Evolutionary conservation across 2,329 filamentous ascomycete species (phyloP).

Genomic region (Bipolaris victoriae): DNA sequence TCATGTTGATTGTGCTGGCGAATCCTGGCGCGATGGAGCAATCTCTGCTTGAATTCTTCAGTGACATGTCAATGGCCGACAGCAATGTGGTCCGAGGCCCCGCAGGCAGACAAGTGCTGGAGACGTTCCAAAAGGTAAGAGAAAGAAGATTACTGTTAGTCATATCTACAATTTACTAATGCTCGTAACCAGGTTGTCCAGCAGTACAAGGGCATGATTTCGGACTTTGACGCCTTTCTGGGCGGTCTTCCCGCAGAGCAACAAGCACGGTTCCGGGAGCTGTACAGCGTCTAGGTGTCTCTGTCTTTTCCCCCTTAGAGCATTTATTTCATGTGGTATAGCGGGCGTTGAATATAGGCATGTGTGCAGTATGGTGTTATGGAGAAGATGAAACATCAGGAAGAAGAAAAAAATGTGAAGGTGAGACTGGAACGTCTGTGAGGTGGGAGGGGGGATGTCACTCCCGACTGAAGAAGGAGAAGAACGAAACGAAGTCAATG

Average conservation of each 20-base stretch:
- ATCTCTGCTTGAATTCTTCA: slow-evolving; percentile 80
- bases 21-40: slow-evolving; percentile 94
- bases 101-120: slow-evolving; percentile 66
- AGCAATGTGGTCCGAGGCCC: slow-evolving; percentile 62
- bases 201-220: slow-evolving; percentile 62
- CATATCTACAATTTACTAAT: slow-evolving; percentile 20
- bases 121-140: slow-evolving; percentile 72
- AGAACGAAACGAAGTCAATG: slow-evolving; percentile 15
- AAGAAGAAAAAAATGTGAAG: slow-evolving; percentile 25
- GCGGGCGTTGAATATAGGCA: slow-evolving; percentile 34
- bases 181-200: slow-evolving; percentile 52
- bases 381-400: slow-evolving; percentile 35
- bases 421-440: not conserved
- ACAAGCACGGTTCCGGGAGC: slow-evolving; percentile 51
- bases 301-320: slow-evolving; percentile 4
- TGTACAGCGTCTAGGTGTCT: slow-evolving; percentile 47
- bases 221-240: slow-evolving; percentile 60
- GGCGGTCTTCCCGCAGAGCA: slow-evolving; percentile 53
- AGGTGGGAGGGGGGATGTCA: not conserved
- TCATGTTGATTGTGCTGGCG: slow-evolving; percentile 79
- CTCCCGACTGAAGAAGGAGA: slow-evolving; percentile 9
- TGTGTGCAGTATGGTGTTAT: slow-evolving; percentile 15
- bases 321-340: slow-evolving; percentile 28
- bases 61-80: slow-evolving; percentile 75
- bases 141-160: not conserved